Conservation (phyloP, 257 asterid species). For the Nicotiana sylvestris region DNA sequence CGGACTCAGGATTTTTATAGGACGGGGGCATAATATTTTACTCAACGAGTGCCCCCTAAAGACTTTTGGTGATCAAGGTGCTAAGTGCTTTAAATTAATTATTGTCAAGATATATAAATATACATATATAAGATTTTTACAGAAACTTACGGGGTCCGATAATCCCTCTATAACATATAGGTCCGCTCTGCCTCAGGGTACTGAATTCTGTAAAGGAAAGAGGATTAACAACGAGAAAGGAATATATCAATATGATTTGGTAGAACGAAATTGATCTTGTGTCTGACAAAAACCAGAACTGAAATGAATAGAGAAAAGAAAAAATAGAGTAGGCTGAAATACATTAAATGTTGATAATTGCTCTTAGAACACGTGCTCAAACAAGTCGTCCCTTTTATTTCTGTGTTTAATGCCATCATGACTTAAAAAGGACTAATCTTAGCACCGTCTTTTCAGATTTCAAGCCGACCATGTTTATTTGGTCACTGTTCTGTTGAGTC, state of each 20-base stretch:
- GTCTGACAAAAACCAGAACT: neutral
- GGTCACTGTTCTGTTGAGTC: neutral
- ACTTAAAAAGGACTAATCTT: neutral
- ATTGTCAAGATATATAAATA: too few relatives aligned
- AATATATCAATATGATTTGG: neutral
- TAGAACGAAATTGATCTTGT: neutral
- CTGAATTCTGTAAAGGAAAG: neutral
- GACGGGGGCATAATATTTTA: too few relatives aligned
- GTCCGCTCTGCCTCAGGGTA: neutral
- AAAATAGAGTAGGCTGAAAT: neutral
- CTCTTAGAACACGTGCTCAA: neutral
- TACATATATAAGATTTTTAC: too few relatives aligned
- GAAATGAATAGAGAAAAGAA: neutral
- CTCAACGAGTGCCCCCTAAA: too few relatives aligned
- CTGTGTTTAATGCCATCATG: neutral
- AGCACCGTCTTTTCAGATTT: neutral
- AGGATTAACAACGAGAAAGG: neutral
- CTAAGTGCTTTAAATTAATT: too few relatives aligned
- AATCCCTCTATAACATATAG: too few relatives aligned
- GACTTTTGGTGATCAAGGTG: too few relatives aligned
- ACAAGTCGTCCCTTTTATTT: neutral
- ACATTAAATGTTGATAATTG: neutral
- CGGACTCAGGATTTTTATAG: too few relatives aligned
- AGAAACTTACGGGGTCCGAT: too few relatives aligned
- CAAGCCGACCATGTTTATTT: neutral